Evolutionary conservation across 306 rosid species (phyloP).

Genomic region (Dryas drummondii): DNA sequence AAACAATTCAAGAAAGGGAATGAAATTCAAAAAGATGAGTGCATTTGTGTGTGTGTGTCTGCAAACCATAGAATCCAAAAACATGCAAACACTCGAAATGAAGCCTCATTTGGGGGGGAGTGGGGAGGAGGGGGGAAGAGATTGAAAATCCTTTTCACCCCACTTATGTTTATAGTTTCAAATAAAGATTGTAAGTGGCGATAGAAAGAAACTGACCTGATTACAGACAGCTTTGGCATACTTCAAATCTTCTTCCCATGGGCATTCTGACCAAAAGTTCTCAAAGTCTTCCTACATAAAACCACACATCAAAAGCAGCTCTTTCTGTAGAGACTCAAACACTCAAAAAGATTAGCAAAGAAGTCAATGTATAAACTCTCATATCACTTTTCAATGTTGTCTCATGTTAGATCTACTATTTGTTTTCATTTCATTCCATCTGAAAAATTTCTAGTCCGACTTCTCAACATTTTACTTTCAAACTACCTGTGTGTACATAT

Average conservation of each 20-base stretch:
- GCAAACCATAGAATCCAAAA: not conserved
- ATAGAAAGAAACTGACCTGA: slow-evolving; percentile 47
- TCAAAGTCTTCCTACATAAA: slow-evolving; percentile 86
- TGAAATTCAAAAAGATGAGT: not conserved
- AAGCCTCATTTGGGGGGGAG: not conserved
- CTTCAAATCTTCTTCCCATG: slow-evolving; percentile 94
- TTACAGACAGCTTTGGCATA: slow-evolving; percentile 79
- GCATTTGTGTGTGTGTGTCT: not conserved
- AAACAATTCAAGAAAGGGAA: not conserved
- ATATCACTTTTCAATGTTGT: no score
- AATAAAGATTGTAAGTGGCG: not conserved
- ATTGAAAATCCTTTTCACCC: not conserved
- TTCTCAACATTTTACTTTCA: no score
- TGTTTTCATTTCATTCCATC: no score
- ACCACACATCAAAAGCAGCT: slow-evolving; percentile 19
- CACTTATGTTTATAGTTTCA: not conserved
- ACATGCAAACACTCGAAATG: not conserved
- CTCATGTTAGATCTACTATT: no score
- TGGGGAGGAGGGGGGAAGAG: no score
- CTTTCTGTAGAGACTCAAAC: not conserved
- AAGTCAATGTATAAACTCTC: not conserved
- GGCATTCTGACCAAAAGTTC: slow-evolving; percentile 94
- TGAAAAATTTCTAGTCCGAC: no score
- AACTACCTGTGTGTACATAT: no score
- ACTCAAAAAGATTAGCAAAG: not conserved